Conservation (phyloP, 495 filamentous ascomycete genomes). For the Penicillium cosmopolitanum region DNA sequence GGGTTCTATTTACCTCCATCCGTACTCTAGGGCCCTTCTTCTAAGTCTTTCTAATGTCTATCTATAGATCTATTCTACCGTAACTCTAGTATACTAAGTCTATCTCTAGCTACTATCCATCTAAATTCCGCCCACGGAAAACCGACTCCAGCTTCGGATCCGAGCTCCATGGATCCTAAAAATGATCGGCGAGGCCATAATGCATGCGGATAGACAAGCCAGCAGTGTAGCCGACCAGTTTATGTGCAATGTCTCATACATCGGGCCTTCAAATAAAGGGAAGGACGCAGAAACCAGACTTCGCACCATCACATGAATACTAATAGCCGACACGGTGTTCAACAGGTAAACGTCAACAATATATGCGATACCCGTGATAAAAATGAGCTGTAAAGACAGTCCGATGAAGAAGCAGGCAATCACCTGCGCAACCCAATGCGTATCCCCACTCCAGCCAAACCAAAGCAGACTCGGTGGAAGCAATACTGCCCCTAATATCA, state of each 20-base stretch:
- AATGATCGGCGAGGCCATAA: constrained; percentile 41
- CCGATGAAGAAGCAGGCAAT: constrained; percentile 34
- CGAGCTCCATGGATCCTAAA: constrained; percentile 37
- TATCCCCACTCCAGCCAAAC: constrained; percentile 56
- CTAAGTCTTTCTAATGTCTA: background rate
- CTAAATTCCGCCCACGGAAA: constrained; percentile 18
- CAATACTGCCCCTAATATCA: constrained; percentile 53
- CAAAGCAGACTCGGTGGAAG: constrained; percentile 58
- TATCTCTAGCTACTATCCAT: background rate
- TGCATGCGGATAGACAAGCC: constrained; percentile 51
- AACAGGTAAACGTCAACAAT: constrained; percentile 59
- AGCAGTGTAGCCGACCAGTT: constrained; percentile 63
- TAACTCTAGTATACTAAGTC: background rate
- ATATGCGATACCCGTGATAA: constrained; percentile 48
- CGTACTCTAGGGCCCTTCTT: background rate
- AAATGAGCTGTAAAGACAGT: constrained; percentile 32
- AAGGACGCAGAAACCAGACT: constrained; percentile 55
- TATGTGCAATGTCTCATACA: constrained; percentile 50
- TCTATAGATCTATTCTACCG: constrained; percentile 1
- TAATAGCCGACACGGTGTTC: constrained; percentile 56
- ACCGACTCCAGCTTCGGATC: constrained; percentile 32
- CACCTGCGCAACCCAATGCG: constrained; percentile 29
- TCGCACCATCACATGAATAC: constrained; percentile 65
- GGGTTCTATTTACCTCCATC: background rate
- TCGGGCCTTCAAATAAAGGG: constrained; percentile 29